A percentile compares a stretch with the other conserved stretches of the same genome.
Conservation (phyloP, 2,329 filamentous ascomycete genomes). For the Fusarium multiceps region DNA sequence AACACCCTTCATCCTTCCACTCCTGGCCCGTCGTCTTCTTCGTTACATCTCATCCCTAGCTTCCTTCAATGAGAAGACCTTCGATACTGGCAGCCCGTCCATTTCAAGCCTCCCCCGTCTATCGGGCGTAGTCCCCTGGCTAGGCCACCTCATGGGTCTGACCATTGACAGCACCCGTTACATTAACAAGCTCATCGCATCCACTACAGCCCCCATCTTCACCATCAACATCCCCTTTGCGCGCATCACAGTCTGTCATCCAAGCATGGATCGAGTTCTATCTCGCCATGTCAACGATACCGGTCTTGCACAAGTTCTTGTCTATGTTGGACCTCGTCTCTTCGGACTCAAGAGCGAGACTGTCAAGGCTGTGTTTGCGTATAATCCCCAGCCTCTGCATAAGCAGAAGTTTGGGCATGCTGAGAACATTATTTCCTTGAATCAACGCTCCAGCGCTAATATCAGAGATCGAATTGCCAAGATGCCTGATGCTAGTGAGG, state of each 20-base stretch:
- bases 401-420: constrained; percentile 44
- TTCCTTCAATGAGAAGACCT: constrained; percentile 14
- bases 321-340: constrained; percentile 46
- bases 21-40: constrained; percentile 6
- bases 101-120: constrained; percentile 40
- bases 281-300: constrained; percentile 46
- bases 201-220: constrained; percentile 41
- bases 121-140: constrained; percentile 37
- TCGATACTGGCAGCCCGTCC: constrained; percentile 13
- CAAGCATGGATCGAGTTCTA: constrained; percentile 45
- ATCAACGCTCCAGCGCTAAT: constrained; percentile 40
- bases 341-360: constrained; percentile 42
- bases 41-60: neutral
- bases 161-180: constrained; percentile 44
- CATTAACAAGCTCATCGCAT: constrained; percentile 43
- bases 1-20: constrained; percentile 11
- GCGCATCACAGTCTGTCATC: constrained; percentile 44
- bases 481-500: constrained; percentile 34
- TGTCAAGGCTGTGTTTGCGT: constrained; percentile 40
- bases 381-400: constrained; percentile 46
- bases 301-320: constrained; percentile 48
- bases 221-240: constrained; percentile 48
- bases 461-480: constrained; percentile 33
- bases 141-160: constrained; percentile 44
- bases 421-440: constrained; percentile 39